Conservation (phyloP, 345 rosid species). For the Rhodamnia argentea region DNA sequence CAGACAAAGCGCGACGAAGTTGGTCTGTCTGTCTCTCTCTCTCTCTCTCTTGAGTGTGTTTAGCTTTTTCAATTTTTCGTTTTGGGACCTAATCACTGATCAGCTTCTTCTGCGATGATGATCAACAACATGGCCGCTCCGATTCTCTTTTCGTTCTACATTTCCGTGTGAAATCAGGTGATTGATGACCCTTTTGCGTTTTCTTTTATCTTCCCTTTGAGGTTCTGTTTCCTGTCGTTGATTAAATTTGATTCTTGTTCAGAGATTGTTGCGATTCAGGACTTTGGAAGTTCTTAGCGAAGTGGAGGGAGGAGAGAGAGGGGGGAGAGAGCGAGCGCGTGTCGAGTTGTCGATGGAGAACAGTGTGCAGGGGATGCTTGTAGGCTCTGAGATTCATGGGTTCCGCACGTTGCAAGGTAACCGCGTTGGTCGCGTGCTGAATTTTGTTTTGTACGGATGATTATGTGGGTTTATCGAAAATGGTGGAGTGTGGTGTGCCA, state of each 20-base stretch:
- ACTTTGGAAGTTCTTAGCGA: not conserved
- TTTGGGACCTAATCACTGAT: not conserved
- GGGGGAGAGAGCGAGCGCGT: not conserved
- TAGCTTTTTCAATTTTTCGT: not conserved
- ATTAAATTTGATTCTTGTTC: not conserved
- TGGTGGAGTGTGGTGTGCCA: not conserved
- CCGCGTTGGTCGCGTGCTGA: not conserved
- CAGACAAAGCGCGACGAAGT: not conserved
- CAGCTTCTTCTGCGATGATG: not conserved
- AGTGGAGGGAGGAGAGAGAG: not conserved
- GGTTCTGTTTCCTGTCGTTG: not conserved
- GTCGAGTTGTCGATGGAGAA: constrained; percentile 26
- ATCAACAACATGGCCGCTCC: not conserved
- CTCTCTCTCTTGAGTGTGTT: not conserved
- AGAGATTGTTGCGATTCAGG: not conserved
- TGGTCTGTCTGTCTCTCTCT: not conserved
- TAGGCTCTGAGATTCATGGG: constrained; percentile 85
- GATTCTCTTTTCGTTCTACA: not conserved
- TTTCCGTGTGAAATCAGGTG: not conserved
- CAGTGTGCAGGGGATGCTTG: constrained; percentile 28
- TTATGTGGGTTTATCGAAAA: not conserved
- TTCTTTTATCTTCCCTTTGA: not conserved
- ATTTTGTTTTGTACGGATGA: not conserved
- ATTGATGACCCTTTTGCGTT: not conserved
- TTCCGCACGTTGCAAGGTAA: constrained; percentile 66